phyloP scores from a whole-genome alignment of 2,329 filamentous ascomycete species.

The Annulohypoxylon truncatum region DNA sequence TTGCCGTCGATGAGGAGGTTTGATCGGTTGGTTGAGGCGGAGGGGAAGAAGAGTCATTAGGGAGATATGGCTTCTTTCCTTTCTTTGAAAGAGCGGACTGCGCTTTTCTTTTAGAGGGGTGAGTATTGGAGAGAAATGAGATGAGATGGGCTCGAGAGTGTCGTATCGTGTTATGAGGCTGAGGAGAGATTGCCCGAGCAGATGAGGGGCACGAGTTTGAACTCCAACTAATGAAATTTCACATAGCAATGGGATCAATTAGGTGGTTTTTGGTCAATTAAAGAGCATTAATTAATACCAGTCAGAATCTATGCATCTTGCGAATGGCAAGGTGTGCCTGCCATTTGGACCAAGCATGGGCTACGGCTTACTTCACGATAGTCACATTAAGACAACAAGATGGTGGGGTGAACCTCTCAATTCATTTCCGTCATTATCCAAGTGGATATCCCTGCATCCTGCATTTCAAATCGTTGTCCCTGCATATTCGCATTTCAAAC shows the following conservation, averaged over 20 bases:
- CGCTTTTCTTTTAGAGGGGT: not conserved
- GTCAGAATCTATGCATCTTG: not conserved
- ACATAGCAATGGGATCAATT: not conserved
- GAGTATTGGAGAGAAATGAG: not conserved
- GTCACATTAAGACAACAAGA: not conserved
- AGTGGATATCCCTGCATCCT: not conserved
- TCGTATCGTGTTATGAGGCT: not conserved
- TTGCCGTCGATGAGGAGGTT: slow-evolving; percentile 62
- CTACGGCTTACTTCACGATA: not conserved
- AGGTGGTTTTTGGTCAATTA: not conserved
- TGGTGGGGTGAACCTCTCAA: not conserved
- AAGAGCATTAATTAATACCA: not conserved
- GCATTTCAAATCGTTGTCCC: not conserved
- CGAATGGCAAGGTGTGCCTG: not conserved
- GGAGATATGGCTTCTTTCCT: too few species aligned
- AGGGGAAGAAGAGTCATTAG: slow-evolving; percentile 57
- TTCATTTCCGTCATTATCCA: not conserved
- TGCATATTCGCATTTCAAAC: not conserved
- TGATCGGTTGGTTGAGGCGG: slow-evolving; percentile 59
- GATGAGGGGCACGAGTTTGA: not conserved
- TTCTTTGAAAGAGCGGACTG: not conserved
- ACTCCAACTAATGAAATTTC: slow-evolving; percentile 1
- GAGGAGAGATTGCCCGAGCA: not conserved
- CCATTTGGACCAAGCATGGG: not conserved
- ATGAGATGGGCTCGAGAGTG: not conserved